Conservation (phyloP, 2,329 filamentous ascomycete genomes). For the Raffaelea ambrosiae region DNA sequence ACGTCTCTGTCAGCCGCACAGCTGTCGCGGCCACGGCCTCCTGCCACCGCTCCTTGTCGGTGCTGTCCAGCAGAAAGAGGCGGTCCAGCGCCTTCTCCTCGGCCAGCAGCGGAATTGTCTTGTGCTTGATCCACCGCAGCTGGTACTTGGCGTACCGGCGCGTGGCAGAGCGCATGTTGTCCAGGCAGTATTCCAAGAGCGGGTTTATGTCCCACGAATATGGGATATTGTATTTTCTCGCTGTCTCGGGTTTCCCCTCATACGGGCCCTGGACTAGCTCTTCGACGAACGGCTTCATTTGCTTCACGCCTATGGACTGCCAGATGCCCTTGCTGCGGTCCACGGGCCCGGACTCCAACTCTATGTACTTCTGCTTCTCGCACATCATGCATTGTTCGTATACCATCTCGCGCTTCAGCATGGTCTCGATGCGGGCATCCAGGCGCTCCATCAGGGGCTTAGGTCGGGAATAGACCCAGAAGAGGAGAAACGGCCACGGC, state of each 20-base stretch:
- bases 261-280: background rate
- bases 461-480: slow-evolving; percentile 78
- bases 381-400: slow-evolving; percentile 40
- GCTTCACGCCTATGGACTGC: slow-evolving; percentile 94
- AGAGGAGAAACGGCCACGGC: slow-evolving; percentile 55
- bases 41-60: slow-evolving; percentile 54
- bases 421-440: slow-evolving; percentile 70
- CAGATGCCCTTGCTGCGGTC: slow-evolving; percentile 82
- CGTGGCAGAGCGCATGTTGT: slow-evolving; percentile 73
- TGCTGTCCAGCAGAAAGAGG: slow-evolving; percentile 77
- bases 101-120: slow-evolving; percentile 62
- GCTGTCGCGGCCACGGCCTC: slow-evolving; percentile 59
- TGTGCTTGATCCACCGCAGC: slow-evolving; percentile 76
- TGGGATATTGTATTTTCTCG: background rate
- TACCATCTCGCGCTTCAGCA: slow-evolving; percentile 55
- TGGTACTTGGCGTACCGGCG: slow-evolving; percentile 83
- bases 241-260: background rate
- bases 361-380: slow-evolving; percentile 19
- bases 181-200: slow-evolving; percentile 52
- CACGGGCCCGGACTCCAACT: slow-evolving; percentile 25
- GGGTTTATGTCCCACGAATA: no score
- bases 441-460: slow-evolving; percentile 62
- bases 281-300: slow-evolving; percentile 65
- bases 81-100: slow-evolving; percentile 43
- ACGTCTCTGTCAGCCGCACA: slow-evolving; percentile 48